phyloP scores from a whole-genome alignment of 257 asterid species.

The Jacaranda mimosifolia region DNA sequence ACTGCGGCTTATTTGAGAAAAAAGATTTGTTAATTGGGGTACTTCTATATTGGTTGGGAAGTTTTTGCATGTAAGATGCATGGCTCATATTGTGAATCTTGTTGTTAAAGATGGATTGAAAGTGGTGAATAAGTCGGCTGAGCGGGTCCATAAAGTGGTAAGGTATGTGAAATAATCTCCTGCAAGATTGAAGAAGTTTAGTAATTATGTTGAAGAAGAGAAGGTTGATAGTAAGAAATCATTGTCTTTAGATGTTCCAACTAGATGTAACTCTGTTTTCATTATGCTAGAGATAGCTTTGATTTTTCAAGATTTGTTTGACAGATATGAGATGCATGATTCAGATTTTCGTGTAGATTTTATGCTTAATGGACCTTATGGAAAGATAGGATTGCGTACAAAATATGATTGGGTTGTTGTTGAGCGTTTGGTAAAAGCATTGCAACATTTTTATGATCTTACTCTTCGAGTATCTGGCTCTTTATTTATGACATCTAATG shows the following conservation, averaged over 20 bases:
- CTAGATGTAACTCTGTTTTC: conserved; percentile 10
- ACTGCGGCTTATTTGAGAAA: too few relatives aligned
- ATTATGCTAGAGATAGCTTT: neutral
- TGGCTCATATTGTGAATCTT: conserved; percentile 30
- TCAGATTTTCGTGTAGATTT: neutral
- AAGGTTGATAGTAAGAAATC: too few relatives aligned
- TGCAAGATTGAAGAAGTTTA: too few relatives aligned
- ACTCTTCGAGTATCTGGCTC: neutral
- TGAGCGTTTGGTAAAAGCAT: conserved; percentile 7
- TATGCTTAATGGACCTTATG: neutral
- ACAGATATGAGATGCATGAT: neutral
- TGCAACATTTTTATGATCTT: neutral
- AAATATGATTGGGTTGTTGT: neutral
- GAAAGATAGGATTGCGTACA: neutral
- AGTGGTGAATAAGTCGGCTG: neutral
- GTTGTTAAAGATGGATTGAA: conserved; percentile 25
- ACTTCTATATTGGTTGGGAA: neutral
- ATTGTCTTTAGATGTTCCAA: too few relatives aligned
- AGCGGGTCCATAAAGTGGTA: neutral
- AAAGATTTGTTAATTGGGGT: too few relatives aligned
- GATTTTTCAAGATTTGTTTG: neutral
- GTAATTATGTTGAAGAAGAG: too few relatives aligned
- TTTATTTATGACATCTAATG: neutral
- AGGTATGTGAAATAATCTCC: too few relatives aligned
- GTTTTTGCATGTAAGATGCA: conserved; percentile 16